phyloP scores from a whole-genome alignment of 2,329 filamentous ascomycete genomes.

The Bipolaris victoriae region DNA sequence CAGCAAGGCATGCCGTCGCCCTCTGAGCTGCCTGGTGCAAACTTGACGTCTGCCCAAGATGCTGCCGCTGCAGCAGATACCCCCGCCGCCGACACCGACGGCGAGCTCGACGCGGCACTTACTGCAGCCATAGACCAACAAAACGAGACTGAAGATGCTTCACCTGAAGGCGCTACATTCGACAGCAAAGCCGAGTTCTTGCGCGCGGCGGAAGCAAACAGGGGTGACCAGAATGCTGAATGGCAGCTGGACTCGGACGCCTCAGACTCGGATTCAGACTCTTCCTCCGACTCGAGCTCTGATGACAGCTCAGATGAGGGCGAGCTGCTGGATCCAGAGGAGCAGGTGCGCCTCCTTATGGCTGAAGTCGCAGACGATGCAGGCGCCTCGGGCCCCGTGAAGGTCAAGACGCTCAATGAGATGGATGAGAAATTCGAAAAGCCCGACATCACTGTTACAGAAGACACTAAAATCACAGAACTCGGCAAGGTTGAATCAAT shows the following conservation, averaged over 20 bases:
- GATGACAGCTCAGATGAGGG: slow-evolving; percentile 57
- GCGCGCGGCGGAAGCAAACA: slow-evolving; percentile 53
- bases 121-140: slow-evolving; percentile 22
- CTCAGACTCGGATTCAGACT: slow-evolving; percentile 61
- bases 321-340: slow-evolving; percentile 76
- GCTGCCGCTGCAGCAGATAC: slow-evolving; percentile 19
- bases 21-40: slow-evolving; percentile 28
- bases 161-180: slow-evolving; percentile 10
- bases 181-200: slow-evolving; percentile 52
- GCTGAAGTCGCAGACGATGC: slow-evolving; percentile 81
- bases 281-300: slow-evolving; percentile 54
- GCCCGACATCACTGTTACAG: slow-evolving; percentile 78
- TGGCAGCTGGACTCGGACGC: slow-evolving; percentile 75
- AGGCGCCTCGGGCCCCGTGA: slow-evolving; percentile 65
- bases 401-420: slow-evolving; percentile 85
- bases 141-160: slow-evolving; percentile 16
- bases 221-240: slow-evolving; percentile 67
- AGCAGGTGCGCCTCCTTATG: slow-evolving; percentile 86
- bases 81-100: slow-evolving; percentile 23
- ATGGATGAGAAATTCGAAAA: slow-evolving; percentile 59
- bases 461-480: slow-evolving; percentile 76
- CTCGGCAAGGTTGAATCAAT: slow-evolving; percentile 78
- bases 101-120: slow-evolving; percentile 25
- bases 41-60: slow-evolving; percentile 34
- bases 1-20: slow-evolving; percentile 37